Percentiles rank a stretch among this genome's conserved stretches.
Evolutionary conservation across 257 asterid species (phyloP).

Genomic region (Ilex asprella): DNA sequence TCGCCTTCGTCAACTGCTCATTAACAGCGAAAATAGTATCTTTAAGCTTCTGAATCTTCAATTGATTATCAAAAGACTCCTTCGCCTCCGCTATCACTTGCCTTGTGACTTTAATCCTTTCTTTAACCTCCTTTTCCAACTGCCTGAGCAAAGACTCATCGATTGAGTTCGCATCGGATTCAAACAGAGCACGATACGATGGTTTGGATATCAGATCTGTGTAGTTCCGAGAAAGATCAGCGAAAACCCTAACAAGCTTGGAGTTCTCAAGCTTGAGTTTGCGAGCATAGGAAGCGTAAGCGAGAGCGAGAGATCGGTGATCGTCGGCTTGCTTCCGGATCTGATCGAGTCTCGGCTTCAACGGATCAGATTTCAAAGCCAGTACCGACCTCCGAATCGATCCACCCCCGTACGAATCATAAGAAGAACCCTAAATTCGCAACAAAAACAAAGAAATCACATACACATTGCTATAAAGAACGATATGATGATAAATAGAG

Average conservation of each 20-base stretch:
- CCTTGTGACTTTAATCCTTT: constrained; percentile 52
- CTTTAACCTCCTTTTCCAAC: constrained; percentile 79
- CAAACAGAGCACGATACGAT: constrained; percentile 34
- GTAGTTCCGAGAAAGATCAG: constrained; percentile 52
- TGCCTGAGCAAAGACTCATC: constrained; percentile 50
- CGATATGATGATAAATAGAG: background rate
- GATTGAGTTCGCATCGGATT: constrained; percentile 37
- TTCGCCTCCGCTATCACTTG: constrained; percentile 65
- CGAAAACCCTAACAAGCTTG: constrained; percentile 57
- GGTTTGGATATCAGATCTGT: constrained; percentile 61
- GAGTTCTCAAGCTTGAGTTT: constrained; percentile 72
- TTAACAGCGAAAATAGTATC: constrained; percentile 63
- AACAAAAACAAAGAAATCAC: constrained; percentile 5
- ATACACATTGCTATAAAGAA: constrained; percentile 1
- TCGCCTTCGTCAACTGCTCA: constrained; percentile 61
- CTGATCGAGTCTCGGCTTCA: constrained; percentile 70
- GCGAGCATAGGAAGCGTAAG: constrained; percentile 70
- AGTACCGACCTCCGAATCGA: constrained; percentile 42
- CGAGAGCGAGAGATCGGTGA: constrained; percentile 48
- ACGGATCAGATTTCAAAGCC: constrained; percentile 60
- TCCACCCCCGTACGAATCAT: constrained; percentile 25
- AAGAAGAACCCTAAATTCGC: constrained; percentile 33
- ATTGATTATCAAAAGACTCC: constrained; percentile 64
- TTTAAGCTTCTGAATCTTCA: constrained; percentile 69
- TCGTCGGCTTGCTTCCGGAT: constrained; percentile 72